These are phyloP conservation scores for Cercophora scortea DNA, from an alignment of 495 filamentous ascomycete species.

Conservation along the genomic window DNA sequence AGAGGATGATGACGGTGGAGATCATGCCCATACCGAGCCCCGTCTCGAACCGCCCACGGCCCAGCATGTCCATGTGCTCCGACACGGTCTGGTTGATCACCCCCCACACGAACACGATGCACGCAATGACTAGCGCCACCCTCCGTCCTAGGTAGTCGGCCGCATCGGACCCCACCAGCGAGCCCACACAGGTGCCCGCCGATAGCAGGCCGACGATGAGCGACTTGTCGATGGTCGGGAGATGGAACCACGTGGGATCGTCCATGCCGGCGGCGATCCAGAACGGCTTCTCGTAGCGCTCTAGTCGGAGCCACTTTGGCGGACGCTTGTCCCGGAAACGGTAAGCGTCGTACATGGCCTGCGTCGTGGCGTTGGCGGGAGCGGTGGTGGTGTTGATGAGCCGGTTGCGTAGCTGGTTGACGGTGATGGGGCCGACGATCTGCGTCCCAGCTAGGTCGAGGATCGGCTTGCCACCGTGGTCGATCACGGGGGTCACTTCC, in stretches of 20 bases:
- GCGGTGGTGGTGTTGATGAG: neutral
- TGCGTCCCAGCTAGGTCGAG: neutral
- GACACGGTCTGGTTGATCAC: conserved; percentile 68
- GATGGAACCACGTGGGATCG: conserved; percentile 1
- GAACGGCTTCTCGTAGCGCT: conserved; percentile 1
- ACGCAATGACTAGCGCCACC: conserved; percentile 56
- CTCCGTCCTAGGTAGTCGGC: conserved; percentile 69
- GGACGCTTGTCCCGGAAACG: conserved; percentile 30
- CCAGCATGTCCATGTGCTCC: conserved; percentile 55
- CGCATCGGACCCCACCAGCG: conserved; percentile 56
- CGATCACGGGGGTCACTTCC: neutral
- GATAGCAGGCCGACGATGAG: conserved; percentile 76
- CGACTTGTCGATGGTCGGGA: conserved; percentile 26
- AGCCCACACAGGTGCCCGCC: conserved; percentile 77
- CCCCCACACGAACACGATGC: conserved; percentile 61
- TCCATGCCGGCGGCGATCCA: neutral
- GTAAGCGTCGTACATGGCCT: neutral
- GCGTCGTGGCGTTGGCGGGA: neutral
- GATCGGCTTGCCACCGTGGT: neutral
- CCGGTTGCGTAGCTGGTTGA: conserved; percentile 12
- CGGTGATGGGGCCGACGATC: conserved; percentile 23
- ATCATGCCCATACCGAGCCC: conserved; percentile 76
- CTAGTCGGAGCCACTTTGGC: neutral
- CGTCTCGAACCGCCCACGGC: conserved; percentile 67
- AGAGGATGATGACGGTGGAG: conserved; percentile 49